Conservation (phyloP, 2,329 filamentous ascomycete species). For the Aureobasidium sp. region DNA sequence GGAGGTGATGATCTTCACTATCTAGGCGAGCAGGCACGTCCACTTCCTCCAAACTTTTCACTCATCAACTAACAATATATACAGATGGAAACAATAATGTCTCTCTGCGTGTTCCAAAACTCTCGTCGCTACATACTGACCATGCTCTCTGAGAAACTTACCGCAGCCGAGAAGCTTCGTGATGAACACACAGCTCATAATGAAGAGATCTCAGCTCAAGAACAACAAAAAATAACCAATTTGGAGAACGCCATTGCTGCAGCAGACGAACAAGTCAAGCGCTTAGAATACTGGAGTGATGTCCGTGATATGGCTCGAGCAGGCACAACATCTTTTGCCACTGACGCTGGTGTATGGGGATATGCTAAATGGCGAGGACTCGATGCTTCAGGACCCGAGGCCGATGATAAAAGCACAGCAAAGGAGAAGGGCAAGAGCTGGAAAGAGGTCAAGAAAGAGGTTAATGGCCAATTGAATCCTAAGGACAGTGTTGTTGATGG, state of each 20-base stretch:
- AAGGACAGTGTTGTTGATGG: neutral
- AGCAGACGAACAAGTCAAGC: conserved; percentile 72
- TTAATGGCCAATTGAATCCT: neutral
- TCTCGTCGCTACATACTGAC: conserved; percentile 71
- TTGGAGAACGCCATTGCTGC: conserved; percentile 68
- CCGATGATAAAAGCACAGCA: conserved; percentile 15
- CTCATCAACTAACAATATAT: conserved; percentile 26
- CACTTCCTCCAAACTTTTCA: neutral
- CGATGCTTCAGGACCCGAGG: conserved; percentile 30
- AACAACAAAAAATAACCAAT: conserved; percentile 53
- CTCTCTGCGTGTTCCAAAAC: conserved; percentile 79
- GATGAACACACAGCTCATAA: conserved; percentile 37
- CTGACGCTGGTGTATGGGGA: conserved; percentile 30
- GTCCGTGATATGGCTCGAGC: conserved; percentile 38
- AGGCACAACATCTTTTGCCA: conserved; percentile 30
- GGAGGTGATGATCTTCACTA: conserved; percentile 69
- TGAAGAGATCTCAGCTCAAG: conserved; percentile 39
- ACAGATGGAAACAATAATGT: conserved; percentile 78
- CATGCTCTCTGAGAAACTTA: conserved; percentile 56
- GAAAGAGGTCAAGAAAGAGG: conserved; percentile 12
- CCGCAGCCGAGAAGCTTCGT: conserved; percentile 47
- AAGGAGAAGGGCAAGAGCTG: conserved; percentile 22
- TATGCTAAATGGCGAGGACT: conserved; percentile 32
- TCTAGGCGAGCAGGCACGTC: conserved; percentile 54
- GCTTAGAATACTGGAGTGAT: conserved; percentile 83